Evolutionary conservation across 345 rosid genomes (phyloP), one percentile per base, ranked within the genome.

Genomic region (Gossypium arboreum): DNA sequence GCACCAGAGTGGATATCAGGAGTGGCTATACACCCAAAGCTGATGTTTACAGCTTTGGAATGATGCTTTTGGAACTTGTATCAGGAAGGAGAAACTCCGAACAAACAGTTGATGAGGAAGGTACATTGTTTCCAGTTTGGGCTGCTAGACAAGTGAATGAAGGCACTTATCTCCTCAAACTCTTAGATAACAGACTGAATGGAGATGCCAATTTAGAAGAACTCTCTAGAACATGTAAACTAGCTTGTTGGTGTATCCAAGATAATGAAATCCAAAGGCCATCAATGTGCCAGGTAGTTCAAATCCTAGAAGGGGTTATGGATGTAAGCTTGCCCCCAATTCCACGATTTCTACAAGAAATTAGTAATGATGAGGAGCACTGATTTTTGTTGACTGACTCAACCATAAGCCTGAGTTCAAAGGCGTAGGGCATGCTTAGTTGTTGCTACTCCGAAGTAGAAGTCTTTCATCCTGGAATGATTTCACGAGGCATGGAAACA

Each of bases 1-100:
- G 98, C 97, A 3, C 97, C 93, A 0, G 97, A 90, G 79, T 92
- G 97, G 98, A 86, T 94, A 59, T 91, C 98, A 0, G 94, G 96
- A 47, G 91, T 89, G 22, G 91, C 96, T 25, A 83, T 89, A 92
- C 94, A 9, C 85, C 92, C 2, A 92, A 94, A 75, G 97, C 94
- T 1, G 97, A 94, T 75, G 97, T 92, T 27, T 94, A 88, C 73
- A 92, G 97, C 81, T 92, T 85, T 12, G 98, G 98, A 10, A 92
- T 94, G 96, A 88, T 92, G 96, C 84, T 94, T 27, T 88, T 94
- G 9, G 98, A 94, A 80, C 12, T 90, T 68, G 82, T 90, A 39
- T 92, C 96, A 0, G 98, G 97, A 67, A 87, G 84, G 80, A 89
- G 97, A 71, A 94, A 92, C 86, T 78, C 84, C 0, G 87, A 88